These are phyloP conservation scores for Ocimum tenuiflorum DNA, from an alignment of 257 asterid species.

Conservation along the genomic window DNA sequence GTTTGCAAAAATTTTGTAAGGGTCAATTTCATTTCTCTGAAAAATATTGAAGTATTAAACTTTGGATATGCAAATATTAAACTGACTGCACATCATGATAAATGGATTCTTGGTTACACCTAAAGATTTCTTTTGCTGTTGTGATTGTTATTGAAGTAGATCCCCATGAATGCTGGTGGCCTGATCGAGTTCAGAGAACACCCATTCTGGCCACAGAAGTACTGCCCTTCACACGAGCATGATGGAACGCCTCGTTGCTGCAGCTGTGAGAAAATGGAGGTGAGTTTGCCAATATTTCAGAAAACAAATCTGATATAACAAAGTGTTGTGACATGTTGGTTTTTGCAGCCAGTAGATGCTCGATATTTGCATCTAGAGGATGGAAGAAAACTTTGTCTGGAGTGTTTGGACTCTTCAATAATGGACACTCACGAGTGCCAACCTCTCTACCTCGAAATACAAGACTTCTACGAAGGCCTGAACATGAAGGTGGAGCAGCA, in stretches of 20 bases:
- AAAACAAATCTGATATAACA: not conserved
- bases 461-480: constrained; percentile 87
- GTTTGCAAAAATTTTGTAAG: constrained; percentile 76
- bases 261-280: constrained; percentile 98
- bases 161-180: constrained; percentile 60
- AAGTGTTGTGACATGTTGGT: not conserved
- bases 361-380: constrained; percentile 77
- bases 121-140: not conserved
- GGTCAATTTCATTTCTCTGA: not conserved
- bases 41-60: too few species aligned
- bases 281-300: not conserved
- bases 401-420: constrained; percentile 95
- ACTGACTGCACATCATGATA: not conserved
- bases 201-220: constrained; percentile 80
- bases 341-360: constrained; percentile 59
- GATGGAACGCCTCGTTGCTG: constrained; percentile 85
- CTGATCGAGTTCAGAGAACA: constrained; percentile 73
- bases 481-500: constrained; percentile 97
- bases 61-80: not conserved
- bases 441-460: constrained; percentile 89
- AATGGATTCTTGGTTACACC: not conserved
- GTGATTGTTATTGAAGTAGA: constrained; percentile 29
- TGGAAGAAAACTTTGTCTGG: constrained; percentile 85
- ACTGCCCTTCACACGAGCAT: constrained; percentile 81
- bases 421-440: constrained; percentile 98